These are phyloP conservation scores for Tetrahymena thermophila DNA, from an alignment of 73 alveolate genomes.

Conservation along the genomic window DNA sequence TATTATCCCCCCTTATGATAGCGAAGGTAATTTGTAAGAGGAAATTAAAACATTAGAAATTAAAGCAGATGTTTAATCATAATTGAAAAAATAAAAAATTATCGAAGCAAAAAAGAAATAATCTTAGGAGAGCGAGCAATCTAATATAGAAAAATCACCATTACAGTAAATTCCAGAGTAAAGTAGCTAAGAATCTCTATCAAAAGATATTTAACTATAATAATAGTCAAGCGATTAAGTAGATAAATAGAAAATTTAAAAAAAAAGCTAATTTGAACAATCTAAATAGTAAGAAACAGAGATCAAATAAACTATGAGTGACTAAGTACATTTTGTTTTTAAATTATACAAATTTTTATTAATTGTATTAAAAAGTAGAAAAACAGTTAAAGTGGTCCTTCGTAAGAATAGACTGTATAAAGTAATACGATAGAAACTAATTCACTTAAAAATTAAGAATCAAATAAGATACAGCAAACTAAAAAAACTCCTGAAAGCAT, in stretches of 20 bases:
- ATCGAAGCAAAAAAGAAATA: not conserved
- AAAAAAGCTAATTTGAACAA: not conserved
- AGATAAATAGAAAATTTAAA: not conserved
- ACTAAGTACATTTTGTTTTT: not conserved
- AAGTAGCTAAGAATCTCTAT: not conserved
- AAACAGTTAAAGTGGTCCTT: not conserved
- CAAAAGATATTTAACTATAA: not conserved
- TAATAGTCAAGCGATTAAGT: not conserved
- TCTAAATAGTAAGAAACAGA: not conserved
- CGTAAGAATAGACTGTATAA: not conserved
- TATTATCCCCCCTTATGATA: not conserved
- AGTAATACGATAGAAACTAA: not conserved
- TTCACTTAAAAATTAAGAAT: not conserved
- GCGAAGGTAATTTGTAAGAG: not conserved
- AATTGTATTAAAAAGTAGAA: not conserved
- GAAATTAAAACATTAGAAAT: not conserved
- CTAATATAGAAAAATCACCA: not conserved
- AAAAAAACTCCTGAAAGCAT: not conserved
- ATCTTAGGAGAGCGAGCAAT: not conserved
- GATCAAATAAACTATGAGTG: not conserved
- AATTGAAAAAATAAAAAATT: not conserved
- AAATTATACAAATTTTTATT: too few species aligned
- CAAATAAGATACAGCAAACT: not conserved
- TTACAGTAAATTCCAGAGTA: not conserved
- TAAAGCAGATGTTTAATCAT: not conserved